Conservation (phyloP, 305 asterid species). For the Fraxinus latifolia region DNA sequence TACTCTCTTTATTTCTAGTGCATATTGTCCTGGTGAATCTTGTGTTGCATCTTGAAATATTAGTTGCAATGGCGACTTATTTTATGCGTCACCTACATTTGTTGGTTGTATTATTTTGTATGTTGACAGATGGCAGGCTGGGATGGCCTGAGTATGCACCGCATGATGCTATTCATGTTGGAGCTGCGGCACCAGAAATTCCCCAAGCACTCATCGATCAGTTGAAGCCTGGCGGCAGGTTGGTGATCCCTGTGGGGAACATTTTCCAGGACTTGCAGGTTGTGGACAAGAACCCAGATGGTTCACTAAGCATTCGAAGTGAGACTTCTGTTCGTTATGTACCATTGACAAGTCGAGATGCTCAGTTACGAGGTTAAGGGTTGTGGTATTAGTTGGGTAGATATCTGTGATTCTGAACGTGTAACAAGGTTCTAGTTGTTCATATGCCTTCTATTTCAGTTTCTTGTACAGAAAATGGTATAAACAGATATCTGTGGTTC, state of each 20-base stretch:
- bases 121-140: slow-evolving; percentile 67
- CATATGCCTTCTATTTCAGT: neutral
- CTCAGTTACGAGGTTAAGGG: slow-evolving; percentile 50
- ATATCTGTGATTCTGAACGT: neutral
- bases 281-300: slow-evolving; percentile 74
- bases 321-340: slow-evolving; percentile 87
- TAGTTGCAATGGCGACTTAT: neutral
- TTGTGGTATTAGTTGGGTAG: neutral
- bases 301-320: slow-evolving; percentile 48
- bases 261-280: slow-evolving; percentile 80
- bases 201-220: slow-evolving; percentile 79
- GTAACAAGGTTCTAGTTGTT: neutral
- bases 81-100: neutral
- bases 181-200: slow-evolving; percentile 90
- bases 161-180: slow-evolving; percentile 92
- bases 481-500: neutral
- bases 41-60: neutral
- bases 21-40: neutral
- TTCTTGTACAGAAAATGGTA: neutral
- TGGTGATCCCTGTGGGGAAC: slow-evolving; percentile 93
- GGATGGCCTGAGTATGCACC: slow-evolving; percentile 96
- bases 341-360: slow-evolving; percentile 73
- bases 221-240: slow-evolving; percentile 91
- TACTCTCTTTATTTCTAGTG: neutral
- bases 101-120: neutral